Percentiles rank a stretch among this genome's conserved stretches.
Evolutionary conservation across 2,329 filamentous ascomycete species (phyloP).

Genomic region (Boeremia lycopersici): DNA sequence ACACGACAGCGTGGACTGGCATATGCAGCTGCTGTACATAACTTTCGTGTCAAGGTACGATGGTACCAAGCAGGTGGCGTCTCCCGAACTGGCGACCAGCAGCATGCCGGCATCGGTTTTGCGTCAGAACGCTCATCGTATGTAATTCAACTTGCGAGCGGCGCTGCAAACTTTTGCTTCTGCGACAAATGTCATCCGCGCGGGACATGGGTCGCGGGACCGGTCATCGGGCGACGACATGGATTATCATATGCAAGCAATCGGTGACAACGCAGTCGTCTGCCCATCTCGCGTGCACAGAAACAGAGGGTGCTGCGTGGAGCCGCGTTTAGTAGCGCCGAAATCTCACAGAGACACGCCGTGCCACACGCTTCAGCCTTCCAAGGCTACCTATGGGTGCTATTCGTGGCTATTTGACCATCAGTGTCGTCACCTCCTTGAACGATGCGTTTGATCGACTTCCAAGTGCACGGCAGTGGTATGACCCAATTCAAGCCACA

Average conservation of each 20-base stretch:
- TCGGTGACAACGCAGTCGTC: conserved; percentile 28
- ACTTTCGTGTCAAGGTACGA: conserved; percentile 18
- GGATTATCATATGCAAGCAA: conserved; percentile 36
- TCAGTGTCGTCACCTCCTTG: conserved; percentile 34
- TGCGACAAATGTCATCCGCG: conserved; percentile 14
- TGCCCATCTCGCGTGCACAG: conserved; percentile 4
- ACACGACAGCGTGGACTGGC: conserved; percentile 30
- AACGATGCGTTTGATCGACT: conserved; percentile 25
- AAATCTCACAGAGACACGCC: conserved; percentile 12
- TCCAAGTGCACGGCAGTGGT: conserved; percentile 39
- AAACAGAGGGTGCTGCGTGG: conserved; percentile 15
- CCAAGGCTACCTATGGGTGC: conserved; percentile 19
- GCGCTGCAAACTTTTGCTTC: conserved; percentile 27
- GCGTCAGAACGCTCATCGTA: conserved; percentile 20
- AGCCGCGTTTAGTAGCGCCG: conserved; percentile 22
- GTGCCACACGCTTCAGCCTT: conserved; percentile 24
- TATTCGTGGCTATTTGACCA: conserved; percentile 2
- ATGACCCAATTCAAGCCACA: conserved; percentile 15
- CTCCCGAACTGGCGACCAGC: conserved; percentile 22
- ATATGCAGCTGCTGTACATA: conserved; percentile 28
- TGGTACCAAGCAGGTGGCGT: conserved; percentile 21
- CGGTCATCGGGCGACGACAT: conserved; percentile 26
- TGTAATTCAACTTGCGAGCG: conserved; percentile 5
- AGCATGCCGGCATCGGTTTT: conserved; percentile 8
- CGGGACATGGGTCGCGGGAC: conserved; percentile 26